phyloP scores from a whole-genome alignment of 352 stramenopile genomes.

The Phytophthora meadii region DNA sequence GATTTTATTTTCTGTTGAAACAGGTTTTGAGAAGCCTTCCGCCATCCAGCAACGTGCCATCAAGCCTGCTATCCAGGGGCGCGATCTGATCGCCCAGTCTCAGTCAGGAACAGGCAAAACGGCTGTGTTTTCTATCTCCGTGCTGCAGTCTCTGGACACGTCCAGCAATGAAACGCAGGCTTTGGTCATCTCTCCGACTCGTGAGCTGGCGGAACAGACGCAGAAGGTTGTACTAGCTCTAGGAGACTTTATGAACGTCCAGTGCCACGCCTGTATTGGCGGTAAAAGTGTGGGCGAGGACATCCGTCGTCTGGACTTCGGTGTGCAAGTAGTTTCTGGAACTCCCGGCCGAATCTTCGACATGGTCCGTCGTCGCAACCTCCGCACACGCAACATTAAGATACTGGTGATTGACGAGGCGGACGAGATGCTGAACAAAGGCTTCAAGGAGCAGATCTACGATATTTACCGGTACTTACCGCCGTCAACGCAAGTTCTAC shows the following conservation, averaged over 20 bases:
- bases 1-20: constrained; percentile 14
- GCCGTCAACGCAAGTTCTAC: constrained; percentile 93
- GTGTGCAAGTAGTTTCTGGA: constrained; percentile 95
- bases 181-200: constrained; percentile 95
- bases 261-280: constrained; percentile 96
- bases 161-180: constrained; percentile 94
- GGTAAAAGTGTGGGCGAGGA: constrained; percentile 96
- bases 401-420: constrained; percentile 98
- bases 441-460: constrained; percentile 99
- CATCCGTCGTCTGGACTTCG: constrained; percentile 95
- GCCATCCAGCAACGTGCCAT: constrained; percentile 99
- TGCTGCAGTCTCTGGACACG: constrained; percentile 94
- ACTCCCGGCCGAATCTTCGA: constrained; percentile 98
- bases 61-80: constrained; percentile 94
- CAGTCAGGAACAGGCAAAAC: constrained; percentile 96
- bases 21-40: constrained; percentile 97
- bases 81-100: constrained; percentile 97
- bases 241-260: constrained; percentile 98
- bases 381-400: constrained; percentile 93
- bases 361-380: constrained; percentile 94
- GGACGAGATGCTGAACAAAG: constrained; percentile 98
- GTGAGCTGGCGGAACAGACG: constrained; percentile 97
- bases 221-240: constrained; percentile 96
- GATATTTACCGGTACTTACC: constrained; percentile 96
- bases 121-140: constrained; percentile 95